phyloP scores from a whole-genome alignment of 805 yeast genomes.

The Starmera dryadoides region DNA sequence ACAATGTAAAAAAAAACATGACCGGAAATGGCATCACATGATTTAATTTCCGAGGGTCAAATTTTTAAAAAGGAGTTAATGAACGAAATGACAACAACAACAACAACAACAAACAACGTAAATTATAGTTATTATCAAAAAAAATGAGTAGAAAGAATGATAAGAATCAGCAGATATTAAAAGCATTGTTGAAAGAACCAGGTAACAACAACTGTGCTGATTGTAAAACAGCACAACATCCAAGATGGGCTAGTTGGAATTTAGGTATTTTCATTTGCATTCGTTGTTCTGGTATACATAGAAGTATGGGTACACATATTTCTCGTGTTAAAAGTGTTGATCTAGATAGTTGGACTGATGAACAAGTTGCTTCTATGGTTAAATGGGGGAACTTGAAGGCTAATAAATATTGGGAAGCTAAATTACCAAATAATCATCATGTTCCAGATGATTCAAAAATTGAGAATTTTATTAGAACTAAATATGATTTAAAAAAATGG shows the following conservation, averaged over 20 bases:
- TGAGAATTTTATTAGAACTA: slow-evolving; percentile 85
- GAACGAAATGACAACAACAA: neutral
- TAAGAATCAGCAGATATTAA: slow-evolving; percentile 43
- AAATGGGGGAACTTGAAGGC: slow-evolving; percentile 81
- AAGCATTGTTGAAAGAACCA: slow-evolving; percentile 67
- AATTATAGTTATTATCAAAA: neutral
- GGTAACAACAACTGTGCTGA: slow-evolving; percentile 82
- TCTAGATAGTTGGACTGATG: slow-evolving; percentile 94
- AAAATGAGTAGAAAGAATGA: slow-evolving; percentile 12
- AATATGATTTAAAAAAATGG: slow-evolving; percentile 92
- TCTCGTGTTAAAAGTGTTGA: slow-evolving; percentile 91
- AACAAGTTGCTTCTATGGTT: slow-evolving; percentile 75
- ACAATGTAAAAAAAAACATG: too few species aligned
- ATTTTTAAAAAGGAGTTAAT: neutral
- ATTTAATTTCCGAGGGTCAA: neutral
- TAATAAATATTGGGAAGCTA: slow-evolving; percentile 78
- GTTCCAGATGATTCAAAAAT: slow-evolving; percentile 79
- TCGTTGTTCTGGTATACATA: slow-evolving; percentile 91
- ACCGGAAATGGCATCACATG: too few species aligned
- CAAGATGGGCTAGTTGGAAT: slow-evolving; percentile 98
- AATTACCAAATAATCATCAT: slow-evolving; percentile 56
- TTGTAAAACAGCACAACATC: slow-evolving; percentile 84
- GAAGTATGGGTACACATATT: slow-evolving; percentile 94
- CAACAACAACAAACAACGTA: neutral
- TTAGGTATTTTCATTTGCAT: slow-evolving; percentile 90